Conservation (phyloP, 2,329 filamentous ascomycete species). For the Coniella vitis region DNA sequence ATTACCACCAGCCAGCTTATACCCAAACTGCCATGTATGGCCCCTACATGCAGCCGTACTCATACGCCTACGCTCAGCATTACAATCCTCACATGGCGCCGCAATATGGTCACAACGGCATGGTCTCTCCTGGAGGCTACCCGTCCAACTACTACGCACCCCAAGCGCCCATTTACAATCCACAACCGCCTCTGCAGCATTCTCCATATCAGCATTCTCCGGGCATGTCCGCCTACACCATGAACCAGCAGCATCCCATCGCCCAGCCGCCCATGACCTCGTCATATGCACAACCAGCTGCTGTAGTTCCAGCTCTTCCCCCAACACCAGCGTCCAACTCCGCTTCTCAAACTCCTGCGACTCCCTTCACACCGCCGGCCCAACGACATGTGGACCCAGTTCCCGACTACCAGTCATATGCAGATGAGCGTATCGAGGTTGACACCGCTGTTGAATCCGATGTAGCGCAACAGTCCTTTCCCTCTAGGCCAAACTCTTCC, state of each 20-base stretch:
- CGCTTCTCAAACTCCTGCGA: slow-evolving; percentile 30
- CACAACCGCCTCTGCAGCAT: slow-evolving; percentile 28
- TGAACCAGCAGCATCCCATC: slow-evolving; percentile 1
- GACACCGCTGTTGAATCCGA: background rate
- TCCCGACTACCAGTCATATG: background rate
- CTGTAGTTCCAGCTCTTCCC: slow-evolving; percentile 33
- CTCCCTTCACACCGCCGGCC: slow-evolving; percentile 32
- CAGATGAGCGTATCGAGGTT: background rate
- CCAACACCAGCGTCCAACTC: slow-evolving; percentile 49
- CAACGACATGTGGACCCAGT: background rate
- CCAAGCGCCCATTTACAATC: slow-evolving; percentile 40
- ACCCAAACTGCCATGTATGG: slow-evolving; percentile 37
- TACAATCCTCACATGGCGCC: slow-evolving; percentile 41
- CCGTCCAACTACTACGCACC: slow-evolving; percentile 39
- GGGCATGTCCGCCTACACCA: slow-evolving; percentile 27
- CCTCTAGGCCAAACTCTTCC: slow-evolving; percentile 27
- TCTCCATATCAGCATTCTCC: slow-evolving; percentile 46
- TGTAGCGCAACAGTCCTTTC: slow-evolving; percentile 25
- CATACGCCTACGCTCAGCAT: slow-evolving; percentile 37
- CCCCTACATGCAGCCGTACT: slow-evolving; percentile 44
- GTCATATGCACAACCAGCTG: slow-evolving; percentile 27
- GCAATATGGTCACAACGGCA: slow-evolving; percentile 50
- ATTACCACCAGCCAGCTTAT: slow-evolving; percentile 30
- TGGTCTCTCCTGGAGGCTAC: slow-evolving; percentile 39
- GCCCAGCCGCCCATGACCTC: background rate